Evolutionary conservation across 805 yeast genomes (phyloP).

Genomic region (Monosporozyma siamensis): DNA sequence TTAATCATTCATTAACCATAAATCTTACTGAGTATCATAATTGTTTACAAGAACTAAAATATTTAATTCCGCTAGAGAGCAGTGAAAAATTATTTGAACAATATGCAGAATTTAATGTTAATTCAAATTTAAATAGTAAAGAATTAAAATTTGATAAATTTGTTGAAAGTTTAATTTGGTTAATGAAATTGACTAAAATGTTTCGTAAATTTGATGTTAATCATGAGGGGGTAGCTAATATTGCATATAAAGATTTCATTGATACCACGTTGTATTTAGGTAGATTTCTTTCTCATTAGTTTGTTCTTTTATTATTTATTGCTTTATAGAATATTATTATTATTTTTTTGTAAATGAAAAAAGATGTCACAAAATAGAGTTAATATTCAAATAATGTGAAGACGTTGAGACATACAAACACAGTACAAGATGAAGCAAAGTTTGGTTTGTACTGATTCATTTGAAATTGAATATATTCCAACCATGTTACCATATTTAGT

Average conservation of each 20-base stretch:
- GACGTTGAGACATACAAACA: neutral
- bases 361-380: neutral
- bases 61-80: constrained; percentile 28
- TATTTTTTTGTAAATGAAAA: neutral
- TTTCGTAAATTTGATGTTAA: constrained; percentile 71
- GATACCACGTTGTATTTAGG: constrained; percentile 39
- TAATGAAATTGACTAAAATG: constrained; percentile 65
- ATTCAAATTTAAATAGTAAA: constrained; percentile 22
- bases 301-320: neutral
- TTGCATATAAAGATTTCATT: constrained; percentile 56
- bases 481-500: neutral
- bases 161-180: constrained; percentile 70
- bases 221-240: constrained; percentile 61
- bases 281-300: constrained; percentile 27
- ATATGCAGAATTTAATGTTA: constrained; percentile 25
- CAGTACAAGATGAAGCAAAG: neutral
- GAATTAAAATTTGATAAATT: constrained; percentile 68
- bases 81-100: constrained; percentile 31
- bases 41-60: constrained; percentile 28
- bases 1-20: constrained; percentile 27
- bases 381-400: neutral
- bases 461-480: neutral
- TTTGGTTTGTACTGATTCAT: neutral
- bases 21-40: constrained; percentile 27
- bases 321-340: neutral